Conservation (phyloP, 75 land plant genomes). For the Azolla pinnata region DNA sequence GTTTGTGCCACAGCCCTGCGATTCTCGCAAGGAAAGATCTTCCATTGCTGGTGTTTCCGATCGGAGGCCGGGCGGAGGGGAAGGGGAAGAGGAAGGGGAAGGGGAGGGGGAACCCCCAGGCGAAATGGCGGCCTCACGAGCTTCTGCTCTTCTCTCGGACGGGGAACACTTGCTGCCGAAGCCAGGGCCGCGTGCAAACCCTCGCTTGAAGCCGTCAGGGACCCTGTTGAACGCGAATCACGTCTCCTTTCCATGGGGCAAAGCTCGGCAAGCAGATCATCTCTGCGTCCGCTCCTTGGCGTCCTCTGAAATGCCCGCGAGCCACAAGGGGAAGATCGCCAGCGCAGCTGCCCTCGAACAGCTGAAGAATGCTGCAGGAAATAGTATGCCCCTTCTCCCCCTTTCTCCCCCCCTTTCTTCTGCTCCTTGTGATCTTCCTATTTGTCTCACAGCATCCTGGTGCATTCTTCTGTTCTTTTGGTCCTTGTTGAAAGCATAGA, state of each 20-base stretch:
- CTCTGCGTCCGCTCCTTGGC: neutral
- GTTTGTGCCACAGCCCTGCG: too few species aligned
- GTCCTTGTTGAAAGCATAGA: too few species aligned
- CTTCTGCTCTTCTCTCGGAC: neutral
- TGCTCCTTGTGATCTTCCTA: too few species aligned
- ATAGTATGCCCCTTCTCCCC: constrained; percentile 33
- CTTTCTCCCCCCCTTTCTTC: neutral
- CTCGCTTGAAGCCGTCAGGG: neutral
- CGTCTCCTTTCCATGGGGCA: neutral
- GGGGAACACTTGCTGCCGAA: too few species aligned
- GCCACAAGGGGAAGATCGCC: constrained; percentile 25
- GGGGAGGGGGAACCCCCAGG: too few species aligned
- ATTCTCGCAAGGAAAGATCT: too few species aligned
- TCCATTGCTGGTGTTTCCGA: too few species aligned
- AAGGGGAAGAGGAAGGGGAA: too few species aligned
- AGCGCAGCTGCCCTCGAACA: constrained; percentile 58
- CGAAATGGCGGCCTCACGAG: too few species aligned
- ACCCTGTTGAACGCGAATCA: neutral
- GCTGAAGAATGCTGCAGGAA: constrained; percentile 55
- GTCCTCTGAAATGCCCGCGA: constrained; percentile 15
- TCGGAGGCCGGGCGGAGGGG: neutral
- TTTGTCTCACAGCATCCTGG: too few species aligned
- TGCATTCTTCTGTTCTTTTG: too few species aligned
- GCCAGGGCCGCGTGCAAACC: too few species aligned
- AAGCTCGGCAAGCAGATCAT: neutral